Conservation (phyloP, 352 stramenopile genomes). For the Plasmopara viticola region DNA sequence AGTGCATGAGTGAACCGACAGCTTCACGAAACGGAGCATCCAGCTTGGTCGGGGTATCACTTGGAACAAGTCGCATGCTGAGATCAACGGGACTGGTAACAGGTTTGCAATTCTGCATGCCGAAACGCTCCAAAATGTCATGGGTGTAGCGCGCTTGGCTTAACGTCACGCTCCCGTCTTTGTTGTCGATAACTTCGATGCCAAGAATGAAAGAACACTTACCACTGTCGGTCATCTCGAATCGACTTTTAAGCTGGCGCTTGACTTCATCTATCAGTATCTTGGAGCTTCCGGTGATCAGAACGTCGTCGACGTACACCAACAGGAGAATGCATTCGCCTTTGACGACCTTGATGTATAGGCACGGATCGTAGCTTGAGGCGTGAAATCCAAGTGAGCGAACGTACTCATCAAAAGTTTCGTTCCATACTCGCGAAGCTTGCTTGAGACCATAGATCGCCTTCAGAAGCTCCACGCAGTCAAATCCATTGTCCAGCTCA, state of each 20-base stretch:
- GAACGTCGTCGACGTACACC: too few species aligned
- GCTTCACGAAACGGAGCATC: conserved; percentile 5
- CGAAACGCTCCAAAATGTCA: not conserved
- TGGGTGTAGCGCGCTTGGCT: not conserved
- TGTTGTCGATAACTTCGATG: not conserved
- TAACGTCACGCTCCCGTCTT: not conserved
- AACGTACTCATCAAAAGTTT: too few species aligned
- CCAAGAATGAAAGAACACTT: not conserved
- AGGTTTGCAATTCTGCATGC: not conserved
- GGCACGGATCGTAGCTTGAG: too few species aligned
- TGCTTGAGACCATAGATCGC: too few species aligned
- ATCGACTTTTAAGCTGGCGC: not conserved
- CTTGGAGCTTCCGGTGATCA: too few species aligned
- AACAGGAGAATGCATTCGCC: too few species aligned
- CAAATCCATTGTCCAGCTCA: too few species aligned
- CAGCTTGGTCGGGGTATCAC: not conserved
- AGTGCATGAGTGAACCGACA: conserved; percentile 15
- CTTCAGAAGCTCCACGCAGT: too few species aligned
- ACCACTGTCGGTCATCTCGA: conserved; percentile 1
- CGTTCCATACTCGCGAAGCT: too few species aligned
- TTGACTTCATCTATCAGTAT: too few species aligned
- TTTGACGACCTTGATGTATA: too few species aligned
- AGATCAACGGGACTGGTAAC: not conserved
- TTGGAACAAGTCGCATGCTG: not conserved
- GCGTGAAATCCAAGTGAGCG: too few species aligned